Base-by-base conservation (phyloP, 2,329 filamentous ascomycete species). In the Aspergillus latus region DNA sequence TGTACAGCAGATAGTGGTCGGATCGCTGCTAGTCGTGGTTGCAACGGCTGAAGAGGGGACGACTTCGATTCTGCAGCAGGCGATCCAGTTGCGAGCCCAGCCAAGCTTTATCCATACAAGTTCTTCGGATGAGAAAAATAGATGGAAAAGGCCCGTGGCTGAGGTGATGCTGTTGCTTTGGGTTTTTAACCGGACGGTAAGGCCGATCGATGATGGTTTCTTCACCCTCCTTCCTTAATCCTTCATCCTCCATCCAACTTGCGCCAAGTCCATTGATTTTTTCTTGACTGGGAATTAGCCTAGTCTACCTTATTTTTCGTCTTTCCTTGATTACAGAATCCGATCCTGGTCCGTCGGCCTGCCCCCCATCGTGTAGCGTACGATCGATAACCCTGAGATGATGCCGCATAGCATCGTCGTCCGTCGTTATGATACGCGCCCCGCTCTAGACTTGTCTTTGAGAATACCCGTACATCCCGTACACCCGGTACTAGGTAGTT, bases 21-120 rank as follows among this genome's bases (percentile, higher is more conserved):
- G 63, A 60, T 61, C 52, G 53, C 57, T 52, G 54, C 49, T 55
- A 60, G 59, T 52, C 42, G 46, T 58, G 62, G 64, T 64, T 59
- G 47, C 46, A 62, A 65, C 60, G 53, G 59, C 43, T 48, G 48
- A 51, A 48, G 55, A n/a, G n/a, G n/a, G n/a, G 40, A 32, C 42
- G 45, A 43, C n/a, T 44, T 58, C 57, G 54, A 34, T 39, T 47
- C 40, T 40, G 50, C 51, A 57, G 48, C 59, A 52, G 56, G 59
- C 62, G 59, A 63, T 61, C 55, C 51, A 48, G 40, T 58, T 60
- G 39, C n/a, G n/a, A n/a, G n/a, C n/a, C n/a, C n/a, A n/a, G n/a
- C n/a, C n/a, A n/a, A n/a, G n/a, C n/a, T n/a, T n/a, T n/a, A n/a
- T n/a, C n/a, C n/a, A n/a, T n/a, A n/a, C n/a, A n/a, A n/a, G n/a